phyloP scores from a whole-genome alignment of 495 filamentous ascomycete species.

The Tirmania nivea region DNA sequence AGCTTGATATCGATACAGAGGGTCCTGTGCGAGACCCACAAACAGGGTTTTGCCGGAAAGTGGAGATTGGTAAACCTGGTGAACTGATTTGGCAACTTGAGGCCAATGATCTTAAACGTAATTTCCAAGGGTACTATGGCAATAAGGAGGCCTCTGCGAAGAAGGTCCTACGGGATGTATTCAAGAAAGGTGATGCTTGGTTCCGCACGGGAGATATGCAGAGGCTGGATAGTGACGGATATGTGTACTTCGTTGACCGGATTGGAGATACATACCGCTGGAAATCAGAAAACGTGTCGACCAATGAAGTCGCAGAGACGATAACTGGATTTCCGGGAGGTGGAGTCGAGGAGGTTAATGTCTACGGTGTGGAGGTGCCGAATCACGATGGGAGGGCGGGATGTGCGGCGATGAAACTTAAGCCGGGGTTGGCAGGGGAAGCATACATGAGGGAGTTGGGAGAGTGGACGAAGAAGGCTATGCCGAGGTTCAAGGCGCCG shows the following conservation, averaged over 20 bases:
- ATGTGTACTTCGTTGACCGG: constrained; percentile 70
- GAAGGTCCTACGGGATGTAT: constrained; percentile 62
- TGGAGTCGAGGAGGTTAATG: constrained; percentile 54
- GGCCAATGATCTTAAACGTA: constrained; percentile 34
- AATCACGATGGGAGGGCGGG: constrained; percentile 73
- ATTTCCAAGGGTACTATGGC: constrained; percentile 74
- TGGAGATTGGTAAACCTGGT: constrained; percentile 42
- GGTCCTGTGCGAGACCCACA: constrained; percentile 44
- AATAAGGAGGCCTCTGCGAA: constrained; percentile 50
- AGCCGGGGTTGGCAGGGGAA: constrained; percentile 7
- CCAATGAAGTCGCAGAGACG: constrained; percentile 58
- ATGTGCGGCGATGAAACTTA: constrained; percentile 44
- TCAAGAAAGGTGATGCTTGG: constrained; percentile 62
- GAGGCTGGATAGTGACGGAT: constrained; percentile 44
- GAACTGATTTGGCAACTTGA: constrained; percentile 64
- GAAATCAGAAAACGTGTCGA: constrained; percentile 87
- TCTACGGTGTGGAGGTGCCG: constrained; percentile 69
- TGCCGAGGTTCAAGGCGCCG: constrained; percentile 59
- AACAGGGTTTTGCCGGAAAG: constrained; percentile 48
- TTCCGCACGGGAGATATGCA: constrained; percentile 77
- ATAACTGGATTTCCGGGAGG: constrained; percentile 26
- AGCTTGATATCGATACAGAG: constrained; percentile 52
- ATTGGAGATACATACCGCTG: constrained; percentile 90
- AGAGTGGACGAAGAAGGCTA: constrained; percentile 28
- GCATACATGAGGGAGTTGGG: constrained; percentile 36